Percentiles rank a stretch among this genome's conserved stretches.
Evolutionary conservation across 164 flowering plant genomes (phyloP).

Genomic region (Berberis vulgaris): DNA sequence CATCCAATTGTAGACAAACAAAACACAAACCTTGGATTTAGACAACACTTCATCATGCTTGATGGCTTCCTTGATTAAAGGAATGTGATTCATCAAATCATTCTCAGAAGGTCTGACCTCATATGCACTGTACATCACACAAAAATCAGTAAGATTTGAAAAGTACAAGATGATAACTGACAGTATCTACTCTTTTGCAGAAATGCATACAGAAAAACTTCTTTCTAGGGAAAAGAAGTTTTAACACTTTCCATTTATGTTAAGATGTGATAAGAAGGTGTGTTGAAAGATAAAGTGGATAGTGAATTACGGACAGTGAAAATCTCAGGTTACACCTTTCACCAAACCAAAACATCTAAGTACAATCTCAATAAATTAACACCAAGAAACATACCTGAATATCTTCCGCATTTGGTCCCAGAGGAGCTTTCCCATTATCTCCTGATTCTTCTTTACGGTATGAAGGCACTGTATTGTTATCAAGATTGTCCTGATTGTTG

Average conservation of each 20-base stretch:
- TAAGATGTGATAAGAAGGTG: too few relatives aligned
- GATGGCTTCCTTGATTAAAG: constrained; percentile 31
- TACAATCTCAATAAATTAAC: neutral
- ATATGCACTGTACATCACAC: constrained; percentile 26
- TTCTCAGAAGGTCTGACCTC: constrained; percentile 36
- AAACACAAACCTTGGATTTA: constrained; percentile 33
- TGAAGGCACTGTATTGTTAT: constrained; percentile 53
- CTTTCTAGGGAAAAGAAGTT: too few relatives aligned
- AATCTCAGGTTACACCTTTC: neutral
- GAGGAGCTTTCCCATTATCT: constrained; percentile 31
- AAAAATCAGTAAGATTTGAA: constrained; percentile 3
- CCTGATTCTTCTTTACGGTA: constrained; percentile 37
- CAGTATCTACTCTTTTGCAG: neutral
- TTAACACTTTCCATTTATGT: too few relatives aligned
- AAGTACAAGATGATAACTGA: neutral
- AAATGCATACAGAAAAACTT: too few relatives aligned
- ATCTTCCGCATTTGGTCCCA: constrained; percentile 55
- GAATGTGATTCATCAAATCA: constrained; percentile 35
- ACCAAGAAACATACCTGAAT: constrained; percentile 37
- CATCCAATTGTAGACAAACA: neutral
- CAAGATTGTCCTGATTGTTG: constrained; percentile 39
- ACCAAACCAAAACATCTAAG: neutral
- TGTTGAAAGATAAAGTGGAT: too few relatives aligned
- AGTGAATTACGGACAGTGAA: neutral
- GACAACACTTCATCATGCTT: constrained; percentile 29